Base-by-base conservation (phyloP, 768 basidiomycete genomes). In the Leccinum olivaceopallidum region DNA sequence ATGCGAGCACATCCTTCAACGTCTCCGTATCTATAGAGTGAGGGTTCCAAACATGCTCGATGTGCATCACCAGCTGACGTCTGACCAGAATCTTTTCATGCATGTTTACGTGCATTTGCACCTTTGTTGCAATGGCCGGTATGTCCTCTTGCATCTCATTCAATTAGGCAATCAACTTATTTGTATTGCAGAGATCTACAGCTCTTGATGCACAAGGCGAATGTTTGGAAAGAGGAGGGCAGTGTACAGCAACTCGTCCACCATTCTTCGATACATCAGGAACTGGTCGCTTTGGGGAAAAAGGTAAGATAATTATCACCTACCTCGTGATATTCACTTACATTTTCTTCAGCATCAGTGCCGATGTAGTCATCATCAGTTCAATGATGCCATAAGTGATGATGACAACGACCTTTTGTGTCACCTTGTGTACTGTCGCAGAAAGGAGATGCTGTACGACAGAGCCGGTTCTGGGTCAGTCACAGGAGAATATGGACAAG, bases 31-130 rank as follows among this genome's bases (percentile, higher is more conserved):
- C 6, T 56, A 65, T 34, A 72, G n/a, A 42, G 71, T 73, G 50
- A 58, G 58, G 22, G 10, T 36, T 36, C 5, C 16, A 55, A 14
- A 13, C 26, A 28, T 53, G 5, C 34, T 53, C 59, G 4, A 26
- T 14, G 3, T 36, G 24, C n/a, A 16, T 22, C 3, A 20, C 49
- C 34, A 20, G 32, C 61, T 68, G 51, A 71, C 56, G 7, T 14
- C 8, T 34, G 8, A 42, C 53, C 50, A 72, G 71, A 18, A 65
- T 54, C 58, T 74, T 28, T 69, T 71, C 22, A 55, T 67, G 60
- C 53, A 74, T 36, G 63, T 61, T 5, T 74, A 64, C 50, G 42
- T 62, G n/a, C 71, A 75, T 55, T 10, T 71, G 22, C 44, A 37
- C 13, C 49, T 12, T 10, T 74, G 71, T 56, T 63, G 59, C 42